Evolutionary conservation across 306 rosid species (phyloP).

Genomic region (Potentilla sterilis): DNA sequence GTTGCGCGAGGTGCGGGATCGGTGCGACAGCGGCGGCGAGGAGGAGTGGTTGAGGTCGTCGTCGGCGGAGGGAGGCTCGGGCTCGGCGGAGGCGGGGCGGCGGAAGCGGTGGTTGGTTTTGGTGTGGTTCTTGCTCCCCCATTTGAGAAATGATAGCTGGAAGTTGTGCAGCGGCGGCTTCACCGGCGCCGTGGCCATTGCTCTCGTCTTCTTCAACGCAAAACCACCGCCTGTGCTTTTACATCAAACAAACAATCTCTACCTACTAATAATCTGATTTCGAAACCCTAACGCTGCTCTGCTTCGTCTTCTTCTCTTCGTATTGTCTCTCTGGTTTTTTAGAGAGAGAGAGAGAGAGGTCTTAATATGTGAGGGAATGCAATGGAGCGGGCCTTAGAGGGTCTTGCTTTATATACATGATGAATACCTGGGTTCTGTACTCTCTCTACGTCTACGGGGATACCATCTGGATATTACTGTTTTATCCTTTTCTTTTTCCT

Average conservation of each 20-base stretch:
- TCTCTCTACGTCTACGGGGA: background rate
- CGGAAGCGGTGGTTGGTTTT: conserved; percentile 55
- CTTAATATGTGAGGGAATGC: background rate
- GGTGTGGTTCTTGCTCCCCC: conserved; percentile 77
- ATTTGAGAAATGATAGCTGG: conserved; percentile 64
- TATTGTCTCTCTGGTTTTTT: background rate
- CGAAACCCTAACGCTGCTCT: background rate
- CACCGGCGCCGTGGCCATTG: conserved; percentile 82
- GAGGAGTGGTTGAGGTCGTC: conserved; percentile 22
- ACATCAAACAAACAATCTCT: background rate
- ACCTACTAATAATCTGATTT: background rate
- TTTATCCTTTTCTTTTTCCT: background rate
- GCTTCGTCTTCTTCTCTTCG: background rate
- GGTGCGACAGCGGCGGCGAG: conserved; percentile 29
- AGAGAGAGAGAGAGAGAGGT: background rate
- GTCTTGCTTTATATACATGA: background rate
- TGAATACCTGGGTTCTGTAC: background rate
- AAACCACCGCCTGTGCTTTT: background rate
- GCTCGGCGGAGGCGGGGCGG: conserved; percentile 45
- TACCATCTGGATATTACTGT: background rate
- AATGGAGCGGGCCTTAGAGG: background rate
- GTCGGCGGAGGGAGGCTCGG: conserved; percentile 33
- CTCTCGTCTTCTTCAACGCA: background rate
- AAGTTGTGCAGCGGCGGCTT: conserved; percentile 96
- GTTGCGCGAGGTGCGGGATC: conserved; percentile 56